Evolutionary conservation across 1,284 basidiomycete species (phyloP), one percentile per base, ranked within the genome.

Genomic region (Amylostereum chailletii): DNA sequence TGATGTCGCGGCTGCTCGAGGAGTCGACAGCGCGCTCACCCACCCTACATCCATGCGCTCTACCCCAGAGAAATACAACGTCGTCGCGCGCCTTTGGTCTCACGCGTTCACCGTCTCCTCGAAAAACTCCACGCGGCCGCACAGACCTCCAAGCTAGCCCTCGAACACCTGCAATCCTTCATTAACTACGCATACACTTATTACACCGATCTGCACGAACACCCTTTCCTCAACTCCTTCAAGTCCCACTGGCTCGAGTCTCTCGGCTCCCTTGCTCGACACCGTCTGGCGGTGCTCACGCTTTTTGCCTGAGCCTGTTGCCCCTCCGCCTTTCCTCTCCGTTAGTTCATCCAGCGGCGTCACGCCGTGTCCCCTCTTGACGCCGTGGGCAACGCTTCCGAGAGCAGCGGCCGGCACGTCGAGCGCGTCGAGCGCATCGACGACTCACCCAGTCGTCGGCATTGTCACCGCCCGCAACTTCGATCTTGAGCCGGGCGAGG

Each of bases 171-270:
- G 2, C 65, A 68, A 60, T 63, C 95, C 56, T 95, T 94, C 59
- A 91, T 98, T 46, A 94, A 94, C 61, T 95, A 91, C 58, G 90
- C 94, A 0, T 99, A 99, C 66, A 84, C 84, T 0, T 95, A 94
- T 61, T 98, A 98, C 70, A 87, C 92, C 0, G 83, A 86, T 42
- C 76, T 99, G 5, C 75, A 93, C 48, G 95, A 98, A 61, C 87
- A 94, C 60, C 81, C 81, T 19, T 76, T 71, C 2, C 77, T 97
- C 47, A 67, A 66, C 8, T 66, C 70, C 6, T 94, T 94, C 71
- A 82, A 85, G 51, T 74, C 80, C 1, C 83, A 84, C 1, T 99
- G 95, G 94, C 82, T 98, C 47, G 94, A 99, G 65, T 92, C 94
- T 4, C 81, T 99, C 9, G 95, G 95, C 29, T 94, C 98, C 66